Base-by-base conservation (phyloP, 2,329 filamentous ascomycete species). In the Colletotrichum sp. region DNA sequence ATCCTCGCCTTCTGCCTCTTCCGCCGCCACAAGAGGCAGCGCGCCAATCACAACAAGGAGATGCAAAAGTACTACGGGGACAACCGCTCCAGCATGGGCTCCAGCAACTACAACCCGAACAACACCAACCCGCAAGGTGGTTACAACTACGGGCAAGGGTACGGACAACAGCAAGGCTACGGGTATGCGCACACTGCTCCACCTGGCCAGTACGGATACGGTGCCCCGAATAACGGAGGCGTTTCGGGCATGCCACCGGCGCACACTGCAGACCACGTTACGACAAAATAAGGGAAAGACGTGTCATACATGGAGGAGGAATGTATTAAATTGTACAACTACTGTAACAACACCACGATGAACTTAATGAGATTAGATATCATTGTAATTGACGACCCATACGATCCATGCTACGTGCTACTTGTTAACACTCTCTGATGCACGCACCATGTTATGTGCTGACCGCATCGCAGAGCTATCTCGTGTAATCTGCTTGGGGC, bases 51-150 rank as follows among this genome's bases (percentile, higher is more conserved):
- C 15, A 9, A 59, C n/a, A 65, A 76, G 57, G 73, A 73, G 64
- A 73, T 73, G 70, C n/a, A 52, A 13, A 76, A 76, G 21, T 73
- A 73, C 64, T 73, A 73, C 39, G 73, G 70, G 24, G 59, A 73
- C 49, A 68, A 64, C 64, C 73, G 73, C 13, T 73, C 70, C 32
- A 73, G 70, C 65, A 73, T 69, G 36, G 70, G 57, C 28, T 68
- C 73, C 15, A 52, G 9, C 62, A 18, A 66, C 70, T 28, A 60
- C 69, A 49, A 52, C 8, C 26, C 49, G 30, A 65, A 71, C 21
- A 73, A 64, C 39, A 13, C 26, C 62, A 75, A 32, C 26, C 69
- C n/a, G 8, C 66, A 62, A 15, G 71, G 71, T 18, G 64, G 70
- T 16, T 64, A 76, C 21, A 49, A 59, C 21, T 39, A 71, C 3